Conservation (phyloP, 805 yeast genomes). For the Kuraishia cidri region DNA sequence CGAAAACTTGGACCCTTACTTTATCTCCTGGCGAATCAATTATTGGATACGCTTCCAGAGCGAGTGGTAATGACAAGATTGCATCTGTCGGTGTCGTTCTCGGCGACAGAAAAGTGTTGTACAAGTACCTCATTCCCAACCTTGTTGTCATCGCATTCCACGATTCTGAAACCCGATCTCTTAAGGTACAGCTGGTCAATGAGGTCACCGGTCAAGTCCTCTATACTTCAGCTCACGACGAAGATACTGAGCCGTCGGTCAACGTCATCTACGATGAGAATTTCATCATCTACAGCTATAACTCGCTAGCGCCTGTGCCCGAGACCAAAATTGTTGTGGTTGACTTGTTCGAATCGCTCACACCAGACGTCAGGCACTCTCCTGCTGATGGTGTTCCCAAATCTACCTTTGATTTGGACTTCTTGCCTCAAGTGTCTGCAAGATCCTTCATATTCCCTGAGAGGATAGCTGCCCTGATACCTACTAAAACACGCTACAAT, state of each 20-base stretch:
- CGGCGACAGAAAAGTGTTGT: slow-evolving; percentile 64
- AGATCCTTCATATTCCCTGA: slow-evolving; percentile 61
- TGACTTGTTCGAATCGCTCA: slow-evolving; percentile 68
- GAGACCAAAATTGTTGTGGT: slow-evolving; percentile 56
- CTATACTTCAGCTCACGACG: slow-evolving; percentile 29
- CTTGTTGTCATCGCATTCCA: slow-evolving; percentile 38
- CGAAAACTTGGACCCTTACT: slow-evolving; percentile 1
- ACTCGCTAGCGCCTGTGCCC: slow-evolving; percentile 33
- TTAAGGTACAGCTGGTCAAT: slow-evolving; percentile 54
- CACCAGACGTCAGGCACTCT: slow-evolving; percentile 33
- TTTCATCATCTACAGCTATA: slow-evolving; percentile 69
- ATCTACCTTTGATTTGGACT: slow-evolving; percentile 22
- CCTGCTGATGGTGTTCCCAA: slow-evolving; percentile 10
- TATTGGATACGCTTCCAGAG: slow-evolving; percentile 28
- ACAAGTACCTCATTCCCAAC: slow-evolving; percentile 78
- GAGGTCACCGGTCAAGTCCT: slow-evolving; percentile 60
- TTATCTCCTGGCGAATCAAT: slow-evolving; percentile 22
- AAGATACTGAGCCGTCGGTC: slow-evolving; percentile 31
- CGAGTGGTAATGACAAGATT: slow-evolving; percentile 25
- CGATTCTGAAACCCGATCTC: slow-evolving; percentile 12
- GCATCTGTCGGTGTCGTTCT: slow-evolving; percentile 63
- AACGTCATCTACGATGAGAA: slow-evolving; percentile 67
- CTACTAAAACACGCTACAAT: slow-evolving; percentile 55
- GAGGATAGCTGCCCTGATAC: slow-evolving; percentile 37
- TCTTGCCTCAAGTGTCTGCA: slow-evolving; percentile 37